Percentiles rank a stretch among this genome's conserved stretches.
phyloP scores from a whole-genome alignment of 768 basidiomycete species.

The Amanita muscaria region DNA sequence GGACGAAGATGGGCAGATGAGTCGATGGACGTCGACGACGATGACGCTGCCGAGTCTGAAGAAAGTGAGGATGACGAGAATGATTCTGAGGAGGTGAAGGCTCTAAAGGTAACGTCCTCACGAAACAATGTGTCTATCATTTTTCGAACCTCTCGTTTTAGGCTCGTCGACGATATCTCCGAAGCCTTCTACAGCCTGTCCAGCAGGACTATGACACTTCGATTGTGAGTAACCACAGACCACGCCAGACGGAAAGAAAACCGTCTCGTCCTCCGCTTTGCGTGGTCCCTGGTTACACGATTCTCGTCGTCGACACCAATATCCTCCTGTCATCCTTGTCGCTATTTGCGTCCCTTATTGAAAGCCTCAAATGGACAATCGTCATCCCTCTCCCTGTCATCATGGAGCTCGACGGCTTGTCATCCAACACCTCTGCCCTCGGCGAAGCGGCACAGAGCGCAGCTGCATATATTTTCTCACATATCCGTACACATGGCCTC shows the following conservation, averaged over 20 bases:
- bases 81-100: constrained; percentile 65
- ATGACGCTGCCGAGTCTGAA: constrained; percentile 33
- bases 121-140: constrained; percentile 6
- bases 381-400: constrained; percentile 90
- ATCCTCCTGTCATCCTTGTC: constrained; percentile 80
- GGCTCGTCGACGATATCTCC: constrained; percentile 70
- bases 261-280: constrained; percentile 34
- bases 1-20: constrained; percentile 58
- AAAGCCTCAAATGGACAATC: constrained; percentile 78
- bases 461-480: constrained; percentile 64
- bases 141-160: constrained; percentile 21
- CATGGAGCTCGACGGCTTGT: constrained; percentile 94
- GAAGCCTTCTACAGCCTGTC: constrained; percentile 49
- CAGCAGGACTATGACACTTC: constrained; percentile 24
- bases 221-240: constrained; percentile 20
- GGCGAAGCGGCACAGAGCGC: constrained; percentile 70
- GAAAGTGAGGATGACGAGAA: constrained; percentile 48
- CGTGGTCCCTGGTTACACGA: constrained; percentile 78
- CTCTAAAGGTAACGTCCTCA: constrained; percentile 56
- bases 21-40: constrained; percentile 64
- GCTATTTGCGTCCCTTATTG: constrained; percentile 65
- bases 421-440: constrained; percentile 50
- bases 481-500: constrained; percentile 62
- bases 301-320: constrained; percentile 92
- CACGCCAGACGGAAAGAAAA: constrained; percentile 18